Evolutionary conservation across 768 basidiomycete species (phyloP), one percentile per base, ranked within the genome.

Genomic region (Leccinum longicurvipes): DNA sequence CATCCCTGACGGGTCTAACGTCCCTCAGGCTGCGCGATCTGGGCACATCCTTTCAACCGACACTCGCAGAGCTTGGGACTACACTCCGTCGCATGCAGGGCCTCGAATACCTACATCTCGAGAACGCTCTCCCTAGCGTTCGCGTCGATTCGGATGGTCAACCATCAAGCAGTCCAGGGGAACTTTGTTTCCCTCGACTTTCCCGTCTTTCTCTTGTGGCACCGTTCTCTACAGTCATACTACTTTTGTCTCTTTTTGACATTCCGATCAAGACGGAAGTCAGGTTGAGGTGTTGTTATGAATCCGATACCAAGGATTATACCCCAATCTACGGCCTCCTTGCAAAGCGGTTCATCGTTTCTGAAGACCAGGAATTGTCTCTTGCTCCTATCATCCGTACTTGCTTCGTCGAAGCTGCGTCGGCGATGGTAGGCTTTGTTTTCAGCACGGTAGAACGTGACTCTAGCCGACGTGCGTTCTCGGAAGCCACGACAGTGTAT

Each of bases 1-100:
- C 71, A 19, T 76, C 73, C 1, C 58, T 69, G 1, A 55, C 76
- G 14, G 67, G 67, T 50, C 70, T 81, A 10, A 72, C 70, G n/a
- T 64, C 69, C 49, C 67, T 80, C 27, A 72, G 68, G 42, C 59
- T 80, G 10, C 60, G 70, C 39, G 54, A 72, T 54, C 60, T 73
- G 7, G 55, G 67, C 23, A 15, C 29, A 3, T 45, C 60, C 9
- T 58, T 64, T 23, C 70, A 69, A 27, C 74, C 75, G 1, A 63
- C 71, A 7, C 65, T 68, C 28, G 54, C 55, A 6, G 69, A 73
- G 46, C 61, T 80, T 24, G 50, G 72, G n/a, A 56, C 64, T 23
- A 66, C 67, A 15, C 71, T 80, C 9, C 50, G 65, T 17, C 60
- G 63, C 47, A 74, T 74, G 72, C 73, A 72, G 1, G 39, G 47